Percentiles rank a stretch among this genome's conserved stretches.
These are phyloP conservation scores for Thielaviopsis musarum DNA, from an alignment of 2,329 filamentous ascomycete species.

Conservation along the genomic window DNA sequence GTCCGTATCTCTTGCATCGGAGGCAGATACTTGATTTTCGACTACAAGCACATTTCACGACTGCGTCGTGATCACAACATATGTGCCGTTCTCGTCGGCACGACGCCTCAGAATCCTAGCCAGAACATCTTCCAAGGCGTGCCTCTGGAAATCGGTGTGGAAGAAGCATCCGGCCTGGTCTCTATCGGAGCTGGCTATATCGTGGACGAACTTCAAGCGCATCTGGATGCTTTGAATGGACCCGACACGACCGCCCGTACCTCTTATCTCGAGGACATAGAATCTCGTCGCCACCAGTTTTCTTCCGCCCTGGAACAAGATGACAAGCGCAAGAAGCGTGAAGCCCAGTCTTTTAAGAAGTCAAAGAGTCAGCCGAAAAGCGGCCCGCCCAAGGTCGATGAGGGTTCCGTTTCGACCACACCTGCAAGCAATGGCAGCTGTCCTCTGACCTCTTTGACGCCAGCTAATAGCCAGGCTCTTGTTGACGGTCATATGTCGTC, in stretches of 20 bases:
- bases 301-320: constrained; percentile 4
- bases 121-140: constrained; percentile 89
- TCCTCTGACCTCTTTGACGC: background rate
- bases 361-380: constrained; percentile 15
- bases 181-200: constrained; percentile 61
- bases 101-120: constrained; percentile 78
- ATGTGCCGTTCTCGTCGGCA: constrained; percentile 72
- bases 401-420: background rate
- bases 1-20: constrained; percentile 70
- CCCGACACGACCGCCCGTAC: constrained; percentile 23
- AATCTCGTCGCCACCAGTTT: constrained; percentile 6
- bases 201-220: constrained; percentile 60
- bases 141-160: constrained; percentile 75
- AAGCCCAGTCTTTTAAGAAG: constrained; percentile 13
- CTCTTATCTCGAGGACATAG: constrained; percentile 1
- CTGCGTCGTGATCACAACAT: constrained; percentile 69
- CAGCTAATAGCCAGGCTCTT: constrained; percentile 12
- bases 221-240: constrained; percentile 45
- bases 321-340: constrained; percentile 6
- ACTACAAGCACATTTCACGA: constrained; percentile 60
- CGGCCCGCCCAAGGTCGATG: constrained; percentile 12
- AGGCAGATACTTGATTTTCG: constrained; percentile 77
- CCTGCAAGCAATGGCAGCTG: background rate
- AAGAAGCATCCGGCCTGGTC: constrained; percentile 71
- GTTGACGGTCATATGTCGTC: constrained; percentile 5